Conservation (phyloP, 2,329 filamentous ascomycete species). For the Aureobasidium mangrovei region DNA sequence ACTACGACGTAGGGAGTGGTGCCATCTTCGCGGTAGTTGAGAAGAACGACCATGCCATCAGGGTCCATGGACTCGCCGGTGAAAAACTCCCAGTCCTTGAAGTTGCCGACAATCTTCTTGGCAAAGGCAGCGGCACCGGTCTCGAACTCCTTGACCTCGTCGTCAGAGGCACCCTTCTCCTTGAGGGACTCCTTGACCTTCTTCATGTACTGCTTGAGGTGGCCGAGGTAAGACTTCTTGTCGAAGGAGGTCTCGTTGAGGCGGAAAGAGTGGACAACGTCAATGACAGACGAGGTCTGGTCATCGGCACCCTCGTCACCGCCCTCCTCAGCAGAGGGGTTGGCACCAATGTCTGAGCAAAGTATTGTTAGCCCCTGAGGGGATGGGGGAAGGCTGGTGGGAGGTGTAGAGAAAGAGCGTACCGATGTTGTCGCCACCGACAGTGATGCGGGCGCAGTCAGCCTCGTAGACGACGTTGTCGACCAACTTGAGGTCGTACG, state of each 20-base stretch:
- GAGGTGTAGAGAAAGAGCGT: background rate
- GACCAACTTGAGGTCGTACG: constrained; percentile 72
- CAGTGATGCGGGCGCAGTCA: constrained; percentile 81
- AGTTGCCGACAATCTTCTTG: constrained; percentile 77
- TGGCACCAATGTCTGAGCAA: constrained; percentile 75
- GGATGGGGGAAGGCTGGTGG: background rate
- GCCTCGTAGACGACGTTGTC: constrained; percentile 79
- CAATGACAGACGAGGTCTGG: constrained; percentile 65
- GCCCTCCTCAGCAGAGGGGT: constrained; percentile 88
- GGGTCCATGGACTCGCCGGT: constrained; percentile 87
- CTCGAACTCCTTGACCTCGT: constrained; percentile 71
- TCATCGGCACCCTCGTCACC: constrained; percentile 68
- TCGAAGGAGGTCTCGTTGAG: constrained; percentile 69
- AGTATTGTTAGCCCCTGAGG: background rate
- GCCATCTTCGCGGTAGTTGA: constrained; percentile 97
- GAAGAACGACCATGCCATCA: constrained; percentile 87
- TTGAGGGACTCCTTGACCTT: constrained; percentile 63
- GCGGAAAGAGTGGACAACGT: constrained; percentile 89
- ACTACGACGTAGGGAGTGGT: constrained; percentile 76
- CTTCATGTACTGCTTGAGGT: constrained; percentile 99
- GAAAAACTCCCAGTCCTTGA: constrained; percentile 95
- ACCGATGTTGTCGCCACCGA: constrained; percentile 68
- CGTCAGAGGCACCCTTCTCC: constrained; percentile 52
- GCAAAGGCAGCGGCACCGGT: constrained; percentile 61
- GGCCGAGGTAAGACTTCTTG: constrained; percentile 76